These are phyloP conservation scores for Rubia yunnanensis DNA, from an alignment of 257 asterid species.

Conservation along the genomic window DNA sequence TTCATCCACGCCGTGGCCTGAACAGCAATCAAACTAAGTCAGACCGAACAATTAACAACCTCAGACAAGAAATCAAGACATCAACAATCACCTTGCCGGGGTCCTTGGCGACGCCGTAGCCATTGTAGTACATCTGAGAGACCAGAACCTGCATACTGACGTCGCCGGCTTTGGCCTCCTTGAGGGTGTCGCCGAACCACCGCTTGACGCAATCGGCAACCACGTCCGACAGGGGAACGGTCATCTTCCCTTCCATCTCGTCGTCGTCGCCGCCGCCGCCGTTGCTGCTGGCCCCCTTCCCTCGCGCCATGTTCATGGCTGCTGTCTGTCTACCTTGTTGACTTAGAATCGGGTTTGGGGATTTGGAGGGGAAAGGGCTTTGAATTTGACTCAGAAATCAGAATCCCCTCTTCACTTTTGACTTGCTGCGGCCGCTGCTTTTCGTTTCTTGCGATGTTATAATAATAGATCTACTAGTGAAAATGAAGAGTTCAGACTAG, in stretches of 20 bases:
- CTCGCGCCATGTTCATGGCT: neutral
- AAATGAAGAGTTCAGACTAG: no score
- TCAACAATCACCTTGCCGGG: conserved; percentile 36
- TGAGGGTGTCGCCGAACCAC: conserved; percentile 70
- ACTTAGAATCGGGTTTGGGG: neutral
- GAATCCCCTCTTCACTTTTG: neutral
- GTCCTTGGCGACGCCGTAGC: conserved; percentile 57
- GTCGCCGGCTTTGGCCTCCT: conserved; percentile 72
- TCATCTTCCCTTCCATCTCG: conserved; percentile 11
- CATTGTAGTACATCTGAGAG: conserved; percentile 59
- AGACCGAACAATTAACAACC: neutral
- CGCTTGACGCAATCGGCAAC: conserved; percentile 55
- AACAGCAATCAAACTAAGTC: neutral
- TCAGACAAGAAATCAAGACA: neutral
- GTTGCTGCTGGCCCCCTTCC: conserved; percentile 17
- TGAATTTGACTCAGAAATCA: neutral
- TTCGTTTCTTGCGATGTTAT: neutral
- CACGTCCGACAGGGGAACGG: conserved; percentile 46
- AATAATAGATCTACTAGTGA: no score
- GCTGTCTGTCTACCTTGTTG: neutral
- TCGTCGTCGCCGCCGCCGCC: conserved; percentile 8
- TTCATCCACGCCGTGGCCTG: conserved; percentile 60
- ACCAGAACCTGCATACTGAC: conserved; percentile 67
- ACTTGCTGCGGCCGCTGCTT: neutral
- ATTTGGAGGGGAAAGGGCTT: conserved; percentile 1